phyloP scores from a whole-genome alignment of 108 stramenopile genomes.

The Pseudonitzschia multiseries region DNA sequence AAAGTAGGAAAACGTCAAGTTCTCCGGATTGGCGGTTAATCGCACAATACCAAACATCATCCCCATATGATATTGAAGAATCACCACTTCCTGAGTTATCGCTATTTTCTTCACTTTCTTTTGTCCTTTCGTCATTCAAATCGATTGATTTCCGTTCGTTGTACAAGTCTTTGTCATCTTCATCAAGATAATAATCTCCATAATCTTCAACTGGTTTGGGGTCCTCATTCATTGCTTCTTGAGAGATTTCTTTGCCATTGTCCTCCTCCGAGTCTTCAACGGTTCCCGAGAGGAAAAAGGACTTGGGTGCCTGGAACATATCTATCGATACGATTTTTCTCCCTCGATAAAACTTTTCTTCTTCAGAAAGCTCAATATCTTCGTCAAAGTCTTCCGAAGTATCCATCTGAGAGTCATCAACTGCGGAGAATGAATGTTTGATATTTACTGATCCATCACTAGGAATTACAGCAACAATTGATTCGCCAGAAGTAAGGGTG shows the following conservation, averaged over 20 bases:
- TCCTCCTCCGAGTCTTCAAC: background rate
- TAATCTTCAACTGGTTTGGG: background rate
- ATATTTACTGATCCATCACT: constrained; percentile 23
- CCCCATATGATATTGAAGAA: background rate
- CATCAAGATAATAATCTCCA: constrained; percentile 31
- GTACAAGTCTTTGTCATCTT: constrained; percentile 49
- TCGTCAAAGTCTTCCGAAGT: constrained; percentile 37
- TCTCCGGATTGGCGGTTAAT: constrained; percentile 69
- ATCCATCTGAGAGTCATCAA: constrained; percentile 33
- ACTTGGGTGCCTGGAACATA: constrained; percentile 42
- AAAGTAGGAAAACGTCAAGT: constrained; percentile 58
- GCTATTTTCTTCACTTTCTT: background rate
- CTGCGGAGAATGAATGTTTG: constrained; percentile 20
- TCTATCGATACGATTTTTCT: constrained; percentile 57
- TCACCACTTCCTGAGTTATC: background rate
- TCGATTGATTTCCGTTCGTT: constrained; percentile 5
- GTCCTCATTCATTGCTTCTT: background rate
- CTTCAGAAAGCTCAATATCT: constrained; percentile 21
- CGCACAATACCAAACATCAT: constrained; percentile 42
- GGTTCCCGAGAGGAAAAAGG: constrained; percentile 21
- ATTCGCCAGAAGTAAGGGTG: constrained; percentile 54
- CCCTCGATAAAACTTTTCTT: constrained; percentile 50
- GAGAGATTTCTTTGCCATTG: background rate
- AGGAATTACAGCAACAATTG: constrained; percentile 32
- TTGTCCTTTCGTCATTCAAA: background rate